These are phyloP conservation scores for Lentinus polychrous DNA, from an alignment of 1,284 basidiomycete species.

Conservation along the genomic window DNA sequence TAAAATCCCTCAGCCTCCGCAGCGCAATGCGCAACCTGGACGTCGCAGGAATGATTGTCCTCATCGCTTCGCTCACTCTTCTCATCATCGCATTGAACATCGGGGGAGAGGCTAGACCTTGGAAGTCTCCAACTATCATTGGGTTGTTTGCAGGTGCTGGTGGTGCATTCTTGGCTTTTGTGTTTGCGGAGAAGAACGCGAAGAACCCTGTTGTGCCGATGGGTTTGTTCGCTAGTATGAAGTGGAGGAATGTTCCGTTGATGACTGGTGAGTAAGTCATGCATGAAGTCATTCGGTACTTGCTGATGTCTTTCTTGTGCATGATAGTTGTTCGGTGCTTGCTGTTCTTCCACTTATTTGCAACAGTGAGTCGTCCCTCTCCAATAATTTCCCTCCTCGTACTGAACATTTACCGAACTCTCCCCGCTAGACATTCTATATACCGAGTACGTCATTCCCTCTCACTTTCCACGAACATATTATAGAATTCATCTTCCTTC, in stretches of 20 bases:
- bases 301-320: not conserved
- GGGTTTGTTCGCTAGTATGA: conserved; percentile 23
- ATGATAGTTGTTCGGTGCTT: conserved; percentile 18
- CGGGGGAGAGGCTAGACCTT: conserved; percentile 25
- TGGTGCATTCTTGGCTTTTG: conserved; percentile 20
- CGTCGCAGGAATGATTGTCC: conserved; percentile 16
- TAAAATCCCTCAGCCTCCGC: conserved; percentile 12
- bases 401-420: not conserved
- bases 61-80: conserved; percentile 19
- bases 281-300: not conserved
- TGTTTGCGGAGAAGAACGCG: conserved; percentile 24
- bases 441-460: conserved; percentile 21
- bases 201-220: conserved; percentile 23
- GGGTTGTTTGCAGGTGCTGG: conserved; percentile 22
- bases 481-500: not conserved
- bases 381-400: too few relatives aligned
- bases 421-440: conserved; percentile 24
- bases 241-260: conserved; percentile 28
- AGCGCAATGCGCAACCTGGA: conserved; percentile 21
- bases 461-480: not conserved
- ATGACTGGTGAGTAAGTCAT: conserved; percentile 19
- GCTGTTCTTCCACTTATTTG: conserved; percentile 28
- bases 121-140: conserved; percentile 25
- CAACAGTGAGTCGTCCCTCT: conserved; percentile 17
- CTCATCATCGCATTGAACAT: conserved; percentile 27